Conservation (phyloP, 2,329 filamentous ascomycete genomes). For the Aureobasidium sp. region DNA sequence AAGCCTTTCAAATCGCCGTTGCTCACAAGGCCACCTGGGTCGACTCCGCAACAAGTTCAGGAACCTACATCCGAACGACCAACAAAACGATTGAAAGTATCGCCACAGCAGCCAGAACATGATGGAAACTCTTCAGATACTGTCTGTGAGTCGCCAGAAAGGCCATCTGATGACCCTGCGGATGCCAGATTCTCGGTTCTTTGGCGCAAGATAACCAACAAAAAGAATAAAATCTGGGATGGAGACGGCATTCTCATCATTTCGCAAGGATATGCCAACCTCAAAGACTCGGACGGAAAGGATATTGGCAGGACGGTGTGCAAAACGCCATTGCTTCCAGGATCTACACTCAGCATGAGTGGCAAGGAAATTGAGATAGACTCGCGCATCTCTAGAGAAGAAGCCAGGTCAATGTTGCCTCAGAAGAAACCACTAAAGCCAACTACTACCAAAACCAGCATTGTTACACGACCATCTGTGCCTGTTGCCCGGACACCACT, state of each 20-base stretch:
- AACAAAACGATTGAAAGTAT: not conserved
- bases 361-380: slow-evolving; percentile 65
- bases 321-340: slow-evolving; percentile 49
- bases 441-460: not conserved
- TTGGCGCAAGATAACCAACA: slow-evolving; percentile 58
- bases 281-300: slow-evolving; percentile 55
- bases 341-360: slow-evolving; percentile 52
- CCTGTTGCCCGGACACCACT: slow-evolving; percentile 6
- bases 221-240: slow-evolving; percentile 73
- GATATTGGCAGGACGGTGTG: slow-evolving; percentile 52
- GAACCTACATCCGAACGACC: slow-evolving; percentile 1
- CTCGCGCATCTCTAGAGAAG: slow-evolving; percentile 49
- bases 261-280: slow-evolving; percentile 46
- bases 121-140: slow-evolving; percentile 16
- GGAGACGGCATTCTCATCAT: slow-evolving; percentile 59
- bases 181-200: slow-evolving; percentile 37
- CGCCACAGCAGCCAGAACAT: slow-evolving; percentile 19
- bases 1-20: slow-evolving; percentile 25
- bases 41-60: not conserved
- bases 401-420: slow-evolving; percentile 39
- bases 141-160: slow-evolving; percentile 13
- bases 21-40: slow-evolving; percentile 15
- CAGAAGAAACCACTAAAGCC: not conserved
- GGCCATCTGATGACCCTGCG: slow-evolving; percentile 20
- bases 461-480: not conserved